Percentiles rank a stretch among this genome's conserved stretches.
Evolutionary conservation across 108 stramenopile genomes (phyloP).

Genomic region (Mayamaea pseudoterrestris): DNA sequence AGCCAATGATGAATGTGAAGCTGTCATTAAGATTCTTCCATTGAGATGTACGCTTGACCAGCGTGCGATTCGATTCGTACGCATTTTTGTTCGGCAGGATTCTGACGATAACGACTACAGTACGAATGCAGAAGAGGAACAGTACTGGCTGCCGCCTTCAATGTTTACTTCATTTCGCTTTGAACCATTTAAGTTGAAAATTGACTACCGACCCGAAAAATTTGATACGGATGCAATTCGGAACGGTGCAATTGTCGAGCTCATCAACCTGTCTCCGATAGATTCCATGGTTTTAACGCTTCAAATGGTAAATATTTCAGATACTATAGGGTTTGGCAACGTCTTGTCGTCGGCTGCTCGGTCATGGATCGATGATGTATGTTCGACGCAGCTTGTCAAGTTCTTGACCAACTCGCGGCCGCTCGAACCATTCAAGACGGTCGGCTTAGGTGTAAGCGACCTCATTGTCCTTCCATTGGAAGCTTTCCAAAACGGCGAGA

Average conservation of each 20-base stretch:
- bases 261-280: slow-evolving; percentile 73
- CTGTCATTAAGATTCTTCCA: slow-evolving; percentile 56
- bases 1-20: slow-evolving; percentile 57
- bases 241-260: slow-evolving; percentile 64
- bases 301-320: slow-evolving; percentile 35
- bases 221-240: slow-evolving; percentile 54
- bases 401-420: slow-evolving; percentile 67
- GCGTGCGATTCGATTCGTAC: slow-evolving; percentile 46
- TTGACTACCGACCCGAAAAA: slow-evolving; percentile 65
- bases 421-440: slow-evolving; percentile 50
- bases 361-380: slow-evolving; percentile 67
- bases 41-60: slow-evolving; percentile 71
- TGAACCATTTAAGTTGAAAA: slow-evolving; percentile 68
- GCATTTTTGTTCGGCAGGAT: slow-evolving; percentile 43
- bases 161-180: slow-evolving; percentile 48
- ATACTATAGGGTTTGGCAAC: slow-evolving; percentile 57
- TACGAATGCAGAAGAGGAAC: slow-evolving; percentile 4
- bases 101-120: slow-evolving; percentile 4
- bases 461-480: slow-evolving; percentile 62
- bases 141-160: slow-evolving; percentile 34
- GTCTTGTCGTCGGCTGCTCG: slow-evolving; percentile 36
- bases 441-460: slow-evolving; percentile 50
- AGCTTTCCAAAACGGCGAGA: slow-evolving; percentile 40
- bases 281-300: slow-evolving; percentile 70
- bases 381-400: slow-evolving; percentile 71